phyloP scores from a whole-genome alignment of 2,329 filamentous ascomycete species.

The Penicillium corylophilum region DNA sequence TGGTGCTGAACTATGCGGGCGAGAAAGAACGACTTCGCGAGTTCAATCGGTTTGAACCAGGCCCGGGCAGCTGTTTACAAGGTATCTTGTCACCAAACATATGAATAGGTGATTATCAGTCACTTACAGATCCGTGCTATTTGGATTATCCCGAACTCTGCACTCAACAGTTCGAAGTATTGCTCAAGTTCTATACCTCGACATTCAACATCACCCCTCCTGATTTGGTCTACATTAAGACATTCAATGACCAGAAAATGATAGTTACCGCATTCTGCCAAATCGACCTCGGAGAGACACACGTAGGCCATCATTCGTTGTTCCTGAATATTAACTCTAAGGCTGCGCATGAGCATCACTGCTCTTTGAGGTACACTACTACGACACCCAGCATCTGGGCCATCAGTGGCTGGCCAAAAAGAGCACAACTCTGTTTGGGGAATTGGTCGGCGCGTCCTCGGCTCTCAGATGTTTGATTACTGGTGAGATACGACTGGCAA shows the following conservation, averaged over 20 bases:
- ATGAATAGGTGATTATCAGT: no score
- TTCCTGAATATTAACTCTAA: constrained; percentile 44
- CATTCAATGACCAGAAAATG: constrained; percentile 13
- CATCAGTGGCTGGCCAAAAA: constrained; percentile 52
- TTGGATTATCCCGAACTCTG: constrained; percentile 33
- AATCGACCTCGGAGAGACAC: constrained; percentile 49
- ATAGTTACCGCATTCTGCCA: constrained; percentile 50
- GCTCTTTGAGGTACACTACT: constrained; percentile 54
- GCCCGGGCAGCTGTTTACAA: constrained; percentile 34
- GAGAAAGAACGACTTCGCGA: constrained; percentile 30
- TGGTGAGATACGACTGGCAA: background rate
- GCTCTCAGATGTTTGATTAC: constrained; percentile 52
- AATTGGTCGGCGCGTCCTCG: constrained; percentile 52
- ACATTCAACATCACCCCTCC: constrained; percentile 33
- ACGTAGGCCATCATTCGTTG: constrained; percentile 55
- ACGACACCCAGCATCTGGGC: constrained; percentile 53
- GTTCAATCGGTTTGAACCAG: constrained; percentile 31
- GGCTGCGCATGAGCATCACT: constrained; percentile 49
- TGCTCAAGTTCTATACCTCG: constrained; percentile 30
- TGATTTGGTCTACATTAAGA: constrained; percentile 31
- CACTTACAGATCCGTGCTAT: no score
- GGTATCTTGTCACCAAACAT: constrained; percentile 16
- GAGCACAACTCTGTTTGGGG: constrained; percentile 51
- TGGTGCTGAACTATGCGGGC: constrained; percentile 27
- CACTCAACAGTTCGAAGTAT: constrained; percentile 23